These are phyloP conservation scores for Mycocentrospora acerina DNA, from an alignment of 2,329 filamentous ascomycete species.

Conservation along the genomic window DNA sequence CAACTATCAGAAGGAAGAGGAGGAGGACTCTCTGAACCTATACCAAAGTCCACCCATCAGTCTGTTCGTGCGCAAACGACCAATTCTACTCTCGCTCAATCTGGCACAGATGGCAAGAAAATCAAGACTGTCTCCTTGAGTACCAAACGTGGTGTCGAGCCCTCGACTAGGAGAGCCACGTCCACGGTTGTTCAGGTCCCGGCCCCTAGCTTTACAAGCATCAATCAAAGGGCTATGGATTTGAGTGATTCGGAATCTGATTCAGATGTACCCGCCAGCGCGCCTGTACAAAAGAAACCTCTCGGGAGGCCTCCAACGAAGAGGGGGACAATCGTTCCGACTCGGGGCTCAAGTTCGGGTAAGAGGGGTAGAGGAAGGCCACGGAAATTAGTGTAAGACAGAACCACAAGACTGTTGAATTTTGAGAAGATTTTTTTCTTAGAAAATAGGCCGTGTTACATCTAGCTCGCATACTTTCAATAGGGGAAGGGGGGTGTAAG, in stretches of 20 bases:
- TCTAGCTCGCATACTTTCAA: no score
- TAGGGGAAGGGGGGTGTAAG: no score
- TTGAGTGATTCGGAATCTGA: conserved; percentile 34
- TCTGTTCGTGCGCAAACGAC: conserved; percentile 11
- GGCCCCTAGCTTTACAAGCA: conserved; percentile 17
- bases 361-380: conserved; percentile 30
- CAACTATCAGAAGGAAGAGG: conserved; percentile 3
- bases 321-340: conserved; percentile 18
- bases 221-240: conserved; percentile 23
- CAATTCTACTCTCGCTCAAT: conserved; percentile 31
- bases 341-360: conserved; percentile 20
- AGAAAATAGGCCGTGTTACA: no score
- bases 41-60: conserved; percentile 1
- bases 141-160: conserved; percentile 18
- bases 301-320: conserved; percentile 19
- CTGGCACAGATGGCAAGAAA: conserved; percentile 36
- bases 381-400: conserved; percentile 17
- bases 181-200: conserved; percentile 12
- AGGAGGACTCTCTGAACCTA: background rate
- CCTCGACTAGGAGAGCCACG: conserved; percentile 12
- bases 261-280: conserved; percentile 36
- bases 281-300: conserved; percentile 20
- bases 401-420: no score
- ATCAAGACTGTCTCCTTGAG: conserved; percentile 36
- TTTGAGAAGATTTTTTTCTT: no score